phyloP scores from a whole-genome alignment of 305 asterid genomes.

The Solanum hybrid region DNA sequence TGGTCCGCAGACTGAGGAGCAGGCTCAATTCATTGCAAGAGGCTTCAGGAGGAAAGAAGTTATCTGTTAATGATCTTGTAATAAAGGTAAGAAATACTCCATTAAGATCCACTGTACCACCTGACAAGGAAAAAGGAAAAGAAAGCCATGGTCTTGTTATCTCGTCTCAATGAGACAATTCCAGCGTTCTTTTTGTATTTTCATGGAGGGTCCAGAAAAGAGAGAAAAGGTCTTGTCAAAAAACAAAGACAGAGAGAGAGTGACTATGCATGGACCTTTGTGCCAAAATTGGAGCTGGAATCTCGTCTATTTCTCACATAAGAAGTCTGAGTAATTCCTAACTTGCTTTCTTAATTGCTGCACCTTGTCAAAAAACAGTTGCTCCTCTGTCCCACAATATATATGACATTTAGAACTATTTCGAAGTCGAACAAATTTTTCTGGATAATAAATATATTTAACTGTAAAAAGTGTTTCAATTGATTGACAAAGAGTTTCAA shows the following conservation, averaged over 20 bases:
- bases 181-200: not conserved
- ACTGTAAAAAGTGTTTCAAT: not conserved
- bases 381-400: not conserved
- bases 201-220: not conserved
- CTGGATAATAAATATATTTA: not conserved
- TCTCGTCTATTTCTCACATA: not conserved
- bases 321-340: not conserved
- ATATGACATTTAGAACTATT: not conserved
- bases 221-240: not conserved
- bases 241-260: not conserved
- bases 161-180: not conserved
- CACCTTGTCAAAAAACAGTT: not conserved
- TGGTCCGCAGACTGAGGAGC: slow-evolving; percentile 58
- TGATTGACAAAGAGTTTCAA: not conserved
- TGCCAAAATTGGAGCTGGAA: not conserved
- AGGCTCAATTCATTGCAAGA: slow-evolving; percentile 77
- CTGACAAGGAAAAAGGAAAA: not conserved
- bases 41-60: slow-evolving; percentile 95
- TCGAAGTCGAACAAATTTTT: not conserved
- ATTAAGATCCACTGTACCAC: slow-evolving; percentile 1
- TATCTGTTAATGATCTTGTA: slow-evolving; percentile 92
- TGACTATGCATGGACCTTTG: not conserved
- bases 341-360: not conserved
- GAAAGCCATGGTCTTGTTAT: not conserved
- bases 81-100: slow-evolving; percentile 57